Conservation (phyloP, 2,329 filamentous ascomycete genomes). For the Aspergillus felis region DNA sequence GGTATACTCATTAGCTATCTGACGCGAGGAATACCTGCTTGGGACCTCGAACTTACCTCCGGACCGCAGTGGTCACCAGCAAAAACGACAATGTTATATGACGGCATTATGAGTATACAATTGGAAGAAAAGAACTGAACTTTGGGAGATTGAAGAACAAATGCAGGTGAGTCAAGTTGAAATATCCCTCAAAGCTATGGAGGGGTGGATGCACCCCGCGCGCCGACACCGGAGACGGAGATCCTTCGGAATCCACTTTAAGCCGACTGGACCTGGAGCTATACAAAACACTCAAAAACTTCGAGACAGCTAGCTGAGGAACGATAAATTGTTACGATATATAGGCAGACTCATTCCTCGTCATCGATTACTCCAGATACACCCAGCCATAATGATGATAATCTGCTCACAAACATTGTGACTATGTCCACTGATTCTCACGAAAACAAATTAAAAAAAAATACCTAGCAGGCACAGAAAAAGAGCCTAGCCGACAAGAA, state of each 20-base stretch:
- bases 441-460: slow-evolving; percentile 18
- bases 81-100: slow-evolving; percentile 76
- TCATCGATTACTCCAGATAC: background rate
- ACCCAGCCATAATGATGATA: background rate
- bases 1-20: slow-evolving; percentile 6
- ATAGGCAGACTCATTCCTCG: background rate
- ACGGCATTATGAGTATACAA: slow-evolving; percentile 53
- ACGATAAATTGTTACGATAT: background rate
- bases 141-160: slow-evolving; percentile 15
- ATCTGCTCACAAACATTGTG: background rate
- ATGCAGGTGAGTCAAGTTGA: slow-evolving; percentile 3
- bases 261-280: background rate
- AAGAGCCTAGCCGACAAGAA: slow-evolving; percentile 11
- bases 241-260: background rate
- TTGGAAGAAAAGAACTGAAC: slow-evolving; percentile 8
- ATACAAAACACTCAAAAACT: background rate
- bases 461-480: background rate
- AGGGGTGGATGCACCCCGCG: slow-evolving; percentile 18
- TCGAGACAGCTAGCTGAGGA: background rate
- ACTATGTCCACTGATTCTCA: slow-evolving; percentile 5
- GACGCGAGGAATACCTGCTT: background rate
- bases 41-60: slow-evolving; percentile 57
- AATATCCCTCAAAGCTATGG: slow-evolving; percentile 10
- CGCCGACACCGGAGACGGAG: slow-evolving; percentile 25
- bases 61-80: slow-evolving; percentile 81